Evolutionary conservation across 2,329 filamentous ascomycete genomes (phyloP), one percentile per base, ranked within the genome.

Genomic region (Fusarium globosum): DNA sequence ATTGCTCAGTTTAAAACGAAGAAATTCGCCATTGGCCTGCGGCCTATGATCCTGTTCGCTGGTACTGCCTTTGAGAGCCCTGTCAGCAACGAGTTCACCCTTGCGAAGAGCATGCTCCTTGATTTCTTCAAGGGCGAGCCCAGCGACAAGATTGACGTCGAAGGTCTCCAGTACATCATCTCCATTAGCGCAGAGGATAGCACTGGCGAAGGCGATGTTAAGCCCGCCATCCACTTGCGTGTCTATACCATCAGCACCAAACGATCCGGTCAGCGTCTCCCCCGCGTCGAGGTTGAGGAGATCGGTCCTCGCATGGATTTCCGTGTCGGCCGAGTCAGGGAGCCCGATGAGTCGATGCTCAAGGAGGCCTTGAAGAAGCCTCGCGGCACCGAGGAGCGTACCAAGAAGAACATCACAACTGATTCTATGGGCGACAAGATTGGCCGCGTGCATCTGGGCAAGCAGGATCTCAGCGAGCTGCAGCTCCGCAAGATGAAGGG

Each of bases 401-500:
- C 92, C 70, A 98, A 97, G 92, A 99, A 99, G 92, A 99, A 99
- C 83, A 92, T 99, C 77, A 90, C 91, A 61, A 97, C 93, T 65
- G 95, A 98, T 82, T 84, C 91, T 48, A 94, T 99, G 85, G 96
- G 96, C 81, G 96, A 99, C 84, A 98, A 98, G 91, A 88, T 98
- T 73, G 96, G 96, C 72, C 92, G 95, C 77, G 93, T 99, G 72
- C 96, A 99, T 82, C 84, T 97, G 68, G 94, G 93, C 79, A 94
- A 92, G 86, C 95, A 98, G 84, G 95, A 99, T 84, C 88, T 99
- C 67, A 88, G 87, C 80, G 89, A 93, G 78, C 83, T 99, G 83
- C 96, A 99, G 87, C 97, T 95, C 60, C 92, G 96, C 80, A 99
- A 99, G 90, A 98, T 99, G 95, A 99, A 99, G 91, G 96, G 95